phyloP scores from a whole-genome alignment of 2,329 filamentous ascomycete genomes.

The Verticillium nubilum region DNA sequence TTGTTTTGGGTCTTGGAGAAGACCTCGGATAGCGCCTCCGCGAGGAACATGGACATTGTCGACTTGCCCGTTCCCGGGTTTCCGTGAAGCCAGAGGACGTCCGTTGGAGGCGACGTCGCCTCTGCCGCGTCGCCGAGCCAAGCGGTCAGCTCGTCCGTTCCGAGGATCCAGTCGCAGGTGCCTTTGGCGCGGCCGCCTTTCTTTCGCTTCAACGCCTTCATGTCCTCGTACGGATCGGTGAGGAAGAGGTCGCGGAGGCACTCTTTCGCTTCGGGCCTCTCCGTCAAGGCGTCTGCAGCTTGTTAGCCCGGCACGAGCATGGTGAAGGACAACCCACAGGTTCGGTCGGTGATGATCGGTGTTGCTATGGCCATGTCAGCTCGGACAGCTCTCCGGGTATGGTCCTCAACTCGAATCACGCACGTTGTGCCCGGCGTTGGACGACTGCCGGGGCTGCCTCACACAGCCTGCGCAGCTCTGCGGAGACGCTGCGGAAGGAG shows the following conservation, averaged over 20 bases:
- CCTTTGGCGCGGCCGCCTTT: conserved; percentile 12
- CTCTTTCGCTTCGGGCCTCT: conserved; percentile 6
- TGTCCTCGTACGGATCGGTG: conserved; percentile 15
- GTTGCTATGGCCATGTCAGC: not conserved
- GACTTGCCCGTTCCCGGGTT: conserved; percentile 17
- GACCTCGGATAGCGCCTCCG: conserved; percentile 10
- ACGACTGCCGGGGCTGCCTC: not conserved
- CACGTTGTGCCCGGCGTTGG: not conserved
- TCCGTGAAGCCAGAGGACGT: conserved; percentile 14
- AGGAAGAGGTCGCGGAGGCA: conserved; percentile 14
- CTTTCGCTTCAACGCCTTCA: conserved; percentile 14
- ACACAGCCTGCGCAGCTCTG: not conserved
- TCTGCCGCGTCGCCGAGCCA: conserved; percentile 9
- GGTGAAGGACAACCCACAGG: not conserved
- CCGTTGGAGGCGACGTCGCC: not conserved
- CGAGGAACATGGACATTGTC: conserved; percentile 16
- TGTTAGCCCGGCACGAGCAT: not conserved
- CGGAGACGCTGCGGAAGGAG: not conserved
- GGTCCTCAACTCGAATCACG: not conserved
- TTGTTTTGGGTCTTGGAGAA: conserved; percentile 7
- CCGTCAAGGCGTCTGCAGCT: not conserved
- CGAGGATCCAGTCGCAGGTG: conserved; percentile 16
- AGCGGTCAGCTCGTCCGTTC: conserved; percentile 9
- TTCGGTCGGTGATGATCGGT: conserved; percentile 3
- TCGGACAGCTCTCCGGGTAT: too few species aligned